Conservation (phyloP, 352 stramenopile species). For the Globisporangium nunn region DNA sequence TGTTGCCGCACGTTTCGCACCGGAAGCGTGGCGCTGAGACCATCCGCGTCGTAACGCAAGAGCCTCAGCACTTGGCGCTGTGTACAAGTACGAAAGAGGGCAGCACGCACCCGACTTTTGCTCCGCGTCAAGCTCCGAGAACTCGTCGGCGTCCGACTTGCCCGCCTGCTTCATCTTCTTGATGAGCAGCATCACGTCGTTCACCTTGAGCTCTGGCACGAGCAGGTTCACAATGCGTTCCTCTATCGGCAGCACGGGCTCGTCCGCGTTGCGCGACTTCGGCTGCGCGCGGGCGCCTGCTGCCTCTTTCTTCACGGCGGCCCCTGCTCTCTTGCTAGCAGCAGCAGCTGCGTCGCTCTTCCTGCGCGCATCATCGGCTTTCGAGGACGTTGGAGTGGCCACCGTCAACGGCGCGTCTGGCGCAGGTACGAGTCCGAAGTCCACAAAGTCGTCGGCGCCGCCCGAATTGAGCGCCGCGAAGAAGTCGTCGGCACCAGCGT, state of each 20-base stretch:
- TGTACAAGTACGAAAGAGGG: too few relatives aligned
- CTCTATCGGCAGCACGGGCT: conserved; percentile 74
- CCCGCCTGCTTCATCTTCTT: conserved; percentile 87
- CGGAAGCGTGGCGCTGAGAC: conserved; percentile 63
- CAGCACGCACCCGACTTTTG: conserved; percentile 75
- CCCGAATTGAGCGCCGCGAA: conserved; percentile 72
- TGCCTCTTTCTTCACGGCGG: conserved; percentile 29
- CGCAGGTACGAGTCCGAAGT: conserved; percentile 32
- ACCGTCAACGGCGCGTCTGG: conserved; percentile 9
- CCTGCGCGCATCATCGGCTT: conserved; percentile 23
- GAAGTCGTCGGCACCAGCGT: conserved; percentile 75
- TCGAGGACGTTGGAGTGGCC: not conserved
- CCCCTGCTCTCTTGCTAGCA: conserved; percentile 21
- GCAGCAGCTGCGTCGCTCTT: conserved; percentile 18
- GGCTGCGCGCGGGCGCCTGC: conserved; percentile 16
- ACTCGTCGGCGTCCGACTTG: conserved; percentile 86
- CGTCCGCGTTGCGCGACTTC: conserved; percentile 33
- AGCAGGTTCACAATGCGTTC: conserved; percentile 84
- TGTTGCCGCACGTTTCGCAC: conserved; percentile 85
- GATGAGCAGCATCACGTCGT: conserved; percentile 85
- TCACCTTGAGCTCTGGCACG: conserved; percentile 79
- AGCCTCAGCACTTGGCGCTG: not conserved
- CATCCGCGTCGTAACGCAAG: not conserved
- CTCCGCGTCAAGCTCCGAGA: conserved; percentile 79
- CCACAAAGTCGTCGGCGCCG: conserved; percentile 45